phyloP scores from a whole-genome alignment of 2,329 filamentous ascomycete genomes.

The Alternaria conjuncta region DNA sequence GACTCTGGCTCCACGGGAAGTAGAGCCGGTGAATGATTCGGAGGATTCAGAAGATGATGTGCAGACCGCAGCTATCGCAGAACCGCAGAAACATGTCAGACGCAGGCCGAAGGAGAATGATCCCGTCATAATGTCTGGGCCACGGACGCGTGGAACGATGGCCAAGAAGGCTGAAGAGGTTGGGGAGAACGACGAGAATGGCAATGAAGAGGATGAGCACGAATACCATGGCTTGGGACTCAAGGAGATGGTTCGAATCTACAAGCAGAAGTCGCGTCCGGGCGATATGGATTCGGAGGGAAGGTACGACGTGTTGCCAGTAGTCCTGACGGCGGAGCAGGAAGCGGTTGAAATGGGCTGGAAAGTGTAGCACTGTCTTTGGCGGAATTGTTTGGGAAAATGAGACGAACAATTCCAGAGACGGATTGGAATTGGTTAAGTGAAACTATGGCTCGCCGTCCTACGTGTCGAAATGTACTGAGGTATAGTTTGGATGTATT shows the following conservation, averaged over 20 bases:
- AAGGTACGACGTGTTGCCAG: not conserved
- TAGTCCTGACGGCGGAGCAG: slow-evolving; percentile 4
- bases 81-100: too few relatives aligned
- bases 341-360: slow-evolving; percentile 1
- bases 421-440: too few relatives aligned
- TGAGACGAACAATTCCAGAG: too few relatives aligned
- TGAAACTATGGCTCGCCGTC: too few relatives aligned
- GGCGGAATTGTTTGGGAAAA: not conserved
- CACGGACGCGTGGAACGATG: not conserved
- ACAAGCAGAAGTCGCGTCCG: not conserved
- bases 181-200: not conserved
- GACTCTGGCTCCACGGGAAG: not conserved
- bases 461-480: too few relatives aligned
- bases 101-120: not conserved
- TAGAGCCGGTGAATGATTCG: not conserved
- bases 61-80: not conserved
- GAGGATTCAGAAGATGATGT: not conserved
- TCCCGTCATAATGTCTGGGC: not conserved
- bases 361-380: not conserved
- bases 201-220: not conserved
- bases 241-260: not conserved
- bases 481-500: too few relatives aligned
- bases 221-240: not conserved
- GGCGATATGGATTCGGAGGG: not conserved
- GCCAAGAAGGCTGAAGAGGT: not conserved